A percentile compares a stretch with the other conserved stretches of the same genome.
Conservation (phyloP, 148 eudicot genomes). For the Rhododendron molle region DNA sequence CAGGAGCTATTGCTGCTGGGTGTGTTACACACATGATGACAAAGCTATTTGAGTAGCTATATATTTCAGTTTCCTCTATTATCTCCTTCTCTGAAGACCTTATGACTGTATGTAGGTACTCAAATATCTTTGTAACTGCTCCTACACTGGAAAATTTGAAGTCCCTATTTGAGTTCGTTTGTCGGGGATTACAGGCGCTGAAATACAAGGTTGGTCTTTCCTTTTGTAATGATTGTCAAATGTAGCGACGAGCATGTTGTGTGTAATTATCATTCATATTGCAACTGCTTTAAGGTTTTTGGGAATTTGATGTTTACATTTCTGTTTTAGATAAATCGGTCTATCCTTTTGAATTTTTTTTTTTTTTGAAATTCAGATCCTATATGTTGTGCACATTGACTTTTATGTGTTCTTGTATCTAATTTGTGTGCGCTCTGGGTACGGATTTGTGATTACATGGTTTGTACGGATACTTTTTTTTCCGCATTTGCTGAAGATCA, state of each 20-base stretch:
- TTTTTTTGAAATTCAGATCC: neutral
- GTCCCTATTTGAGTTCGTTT: slow-evolving; percentile 74
- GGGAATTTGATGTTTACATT: neutral
- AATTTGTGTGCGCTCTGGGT: neutral
- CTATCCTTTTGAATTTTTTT: neutral
- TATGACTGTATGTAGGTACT: slow-evolving; percentile 47
- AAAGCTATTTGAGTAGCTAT: neutral
- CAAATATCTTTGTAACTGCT: slow-evolving; percentile 85
- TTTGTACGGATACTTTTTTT: neutral
- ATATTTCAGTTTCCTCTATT: neutral
- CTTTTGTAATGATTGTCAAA: neutral
- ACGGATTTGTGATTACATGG: neutral
- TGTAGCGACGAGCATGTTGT: neutral
- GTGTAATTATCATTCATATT: neutral
- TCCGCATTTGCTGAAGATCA: neutral
- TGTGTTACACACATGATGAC: slow-evolving; percentile 14
- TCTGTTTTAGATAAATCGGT: no score
- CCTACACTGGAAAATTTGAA: slow-evolving; percentile 90
- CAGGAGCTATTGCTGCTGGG: slow-evolving; percentile 95
- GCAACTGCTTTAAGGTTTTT: neutral
- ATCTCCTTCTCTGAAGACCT: neutral
- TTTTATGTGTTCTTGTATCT: neutral
- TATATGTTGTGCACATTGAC: neutral
- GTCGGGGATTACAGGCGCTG: slow-evolving; percentile 66
- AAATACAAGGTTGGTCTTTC: slow-evolving; percentile 60